Evolutionary conservation across 192 early-diverging fungal genomes (phyloP).

Genomic region (Linderina pennispora): DNA sequence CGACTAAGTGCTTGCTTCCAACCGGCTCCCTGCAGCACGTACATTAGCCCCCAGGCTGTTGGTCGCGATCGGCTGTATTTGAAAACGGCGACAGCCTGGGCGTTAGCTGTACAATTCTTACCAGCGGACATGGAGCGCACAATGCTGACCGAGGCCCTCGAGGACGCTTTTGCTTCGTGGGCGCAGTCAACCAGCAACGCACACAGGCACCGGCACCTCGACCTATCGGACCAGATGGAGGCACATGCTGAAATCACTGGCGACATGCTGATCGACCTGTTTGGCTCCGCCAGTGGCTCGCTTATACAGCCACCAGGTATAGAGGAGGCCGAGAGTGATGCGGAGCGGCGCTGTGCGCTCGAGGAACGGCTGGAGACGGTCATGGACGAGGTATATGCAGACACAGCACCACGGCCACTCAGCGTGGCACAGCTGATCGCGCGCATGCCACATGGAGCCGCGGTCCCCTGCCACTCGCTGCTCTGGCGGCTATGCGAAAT

Average conservation of each 20-base stretch:
- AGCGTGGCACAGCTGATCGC: conserved; percentile 22
- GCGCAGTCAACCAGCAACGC: conserved; percentile 17
- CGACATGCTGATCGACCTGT: conserved; percentile 41
- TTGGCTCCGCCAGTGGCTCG: conserved; percentile 12
- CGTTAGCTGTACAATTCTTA: conserved; percentile 28
- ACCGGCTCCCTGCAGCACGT: conserved; percentile 23
- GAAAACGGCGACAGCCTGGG: conserved; percentile 33
- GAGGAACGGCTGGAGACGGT: conserved; percentile 11
- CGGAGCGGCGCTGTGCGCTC: conserved; percentile 1
- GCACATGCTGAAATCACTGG: conserved; percentile 33
- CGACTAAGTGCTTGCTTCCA: conserved; percentile 28
- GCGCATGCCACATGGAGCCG: conserved; percentile 34
- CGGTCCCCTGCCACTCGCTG: conserved; percentile 34
- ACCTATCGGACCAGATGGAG: conserved; percentile 31
- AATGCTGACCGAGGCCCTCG: conserved; percentile 38
- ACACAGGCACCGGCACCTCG: conserved; percentile 28
- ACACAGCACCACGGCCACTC: conserved; percentile 1
- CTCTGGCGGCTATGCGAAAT: conserved; percentile 45
- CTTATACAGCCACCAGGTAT: conserved; percentile 19
- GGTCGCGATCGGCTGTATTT: conserved; percentile 32
- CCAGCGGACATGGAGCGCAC: conserved; percentile 36
- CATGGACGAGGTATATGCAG: conserved; percentile 15
- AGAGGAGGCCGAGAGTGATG: conserved; percentile 2
- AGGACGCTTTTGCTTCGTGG: conserved; percentile 45
- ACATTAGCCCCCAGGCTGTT: conserved; percentile 19